phyloP scores from a whole-genome alignment of 495 filamentous ascomycete genomes.

The Paragyromitra xinjiangensis region DNA sequence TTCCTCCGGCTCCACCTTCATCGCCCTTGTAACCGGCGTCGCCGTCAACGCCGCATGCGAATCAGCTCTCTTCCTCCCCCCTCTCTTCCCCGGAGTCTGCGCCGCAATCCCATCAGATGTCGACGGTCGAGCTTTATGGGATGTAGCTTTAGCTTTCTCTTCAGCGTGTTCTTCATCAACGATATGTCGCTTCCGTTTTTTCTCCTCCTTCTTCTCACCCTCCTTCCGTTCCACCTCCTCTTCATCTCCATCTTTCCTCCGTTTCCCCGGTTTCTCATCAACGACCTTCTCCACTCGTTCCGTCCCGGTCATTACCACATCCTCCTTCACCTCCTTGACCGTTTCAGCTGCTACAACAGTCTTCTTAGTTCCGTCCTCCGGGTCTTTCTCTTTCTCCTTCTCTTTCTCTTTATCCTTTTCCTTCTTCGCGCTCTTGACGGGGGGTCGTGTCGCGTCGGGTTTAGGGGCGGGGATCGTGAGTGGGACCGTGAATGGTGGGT shows the following conservation, averaged over 20 bases:
- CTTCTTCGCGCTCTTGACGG: slow-evolving; percentile 31
- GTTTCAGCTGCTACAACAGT: background rate
- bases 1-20: slow-evolving; percentile 49
- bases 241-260: slow-evolving; percentile 67
- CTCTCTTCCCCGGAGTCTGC: slow-evolving; percentile 40
- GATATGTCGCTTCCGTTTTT: slow-evolving; percentile 60
- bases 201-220: slow-evolving; percentile 45
- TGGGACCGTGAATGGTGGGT: slow-evolving; percentile 16
- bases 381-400: slow-evolving; percentile 1
- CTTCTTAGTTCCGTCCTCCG: background rate
- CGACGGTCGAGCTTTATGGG: slow-evolving; percentile 37
- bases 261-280: slow-evolving; percentile 69
- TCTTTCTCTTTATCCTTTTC: slow-evolving; percentile 43
- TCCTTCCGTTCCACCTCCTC: slow-evolving; percentile 37
- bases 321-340: slow-evolving; percentile 7
- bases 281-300: slow-evolving; percentile 26
- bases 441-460: background rate
- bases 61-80: slow-evolving; percentile 52
- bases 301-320: slow-evolving; percentile 23
- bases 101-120: slow-evolving; percentile 42
- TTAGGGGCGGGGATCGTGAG: background rate
- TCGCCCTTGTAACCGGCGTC: slow-evolving; percentile 20
- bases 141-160: background rate
- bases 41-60: slow-evolving; percentile 38
- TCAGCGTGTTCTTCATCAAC: slow-evolving; percentile 55